Base-by-base conservation (phyloP, 1,139 yeast genomes). In the Entelexis sorbosivorans region DNA sequence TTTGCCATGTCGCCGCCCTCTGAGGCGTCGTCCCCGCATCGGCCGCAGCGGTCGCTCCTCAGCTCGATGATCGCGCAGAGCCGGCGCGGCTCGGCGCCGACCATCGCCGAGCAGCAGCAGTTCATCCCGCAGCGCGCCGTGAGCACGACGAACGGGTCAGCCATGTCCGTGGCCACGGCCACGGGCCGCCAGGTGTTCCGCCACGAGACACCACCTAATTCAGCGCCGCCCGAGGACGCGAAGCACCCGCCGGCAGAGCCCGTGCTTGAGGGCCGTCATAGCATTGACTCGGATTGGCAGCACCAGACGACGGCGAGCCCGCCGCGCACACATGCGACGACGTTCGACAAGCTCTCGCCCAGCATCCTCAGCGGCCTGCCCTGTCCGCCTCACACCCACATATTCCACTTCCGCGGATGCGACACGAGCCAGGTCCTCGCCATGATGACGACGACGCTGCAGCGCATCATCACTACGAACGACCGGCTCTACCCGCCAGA, bases 401-500 rank as follows among this genome's bases (percentile, higher is more conserved):
- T 81, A 60, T 71, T 85, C 54, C 87, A 86, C 64, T 85, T 89
- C 51, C 89, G 87, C 16, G 85, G 81, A 44, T 86, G 81, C 63
- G 89, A 95, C 0, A 88, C 85, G 2, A 78, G 82, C 53, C 93
- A 85, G 58, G 74, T 91, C 33, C 74, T 91, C 44, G 66, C 80
- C 50, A 89, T 91, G 96, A 73, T 91, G 45, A 79, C 95, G 26
- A 83, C 94, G 31, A 71, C 89, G 47, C 71, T 91, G 48, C 86
- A 86, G 56, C 86, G 85, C 64, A 88, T 91, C 44, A 83, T 89
- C 44, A 93, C 84, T 61, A 89, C 95, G n/a, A 91, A 91, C 67
- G 98, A 91, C 66, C 74, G 79, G 48, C 70, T 86, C 36, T 88
- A 82, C 62, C 87, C 89, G 2, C 84, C 81, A 76, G 48, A 69